A percentile compares a stretch with the other conserved stretches of the same genome.
These are phyloP conservation scores for Babesia sp. DNA, from an alignment of 169 alveolate genomes.

Conservation along the genomic window DNA sequence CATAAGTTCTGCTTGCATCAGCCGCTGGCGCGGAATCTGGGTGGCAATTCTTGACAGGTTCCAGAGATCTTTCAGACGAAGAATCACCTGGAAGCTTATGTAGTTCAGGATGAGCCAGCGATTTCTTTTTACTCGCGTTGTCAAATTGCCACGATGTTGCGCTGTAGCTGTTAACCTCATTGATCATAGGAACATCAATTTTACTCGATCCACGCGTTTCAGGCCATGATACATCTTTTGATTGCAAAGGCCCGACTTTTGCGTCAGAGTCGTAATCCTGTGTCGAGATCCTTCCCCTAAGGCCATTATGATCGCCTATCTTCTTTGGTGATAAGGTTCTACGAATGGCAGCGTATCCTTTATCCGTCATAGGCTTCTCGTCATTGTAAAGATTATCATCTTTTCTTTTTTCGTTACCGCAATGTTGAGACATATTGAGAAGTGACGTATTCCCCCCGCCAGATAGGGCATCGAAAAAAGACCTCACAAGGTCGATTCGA, in stretches of 20 bases:
- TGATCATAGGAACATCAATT: too few relatives aligned
- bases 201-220: too few relatives aligned
- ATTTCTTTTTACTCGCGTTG: too few relatives aligned
- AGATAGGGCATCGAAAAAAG: not conserved
- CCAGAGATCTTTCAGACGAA: too few relatives aligned
- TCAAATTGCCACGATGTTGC: too few relatives aligned
- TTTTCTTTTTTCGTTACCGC: not conserved
- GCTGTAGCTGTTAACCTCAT: too few relatives aligned
- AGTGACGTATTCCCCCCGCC: not conserved
- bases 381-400: not conserved
- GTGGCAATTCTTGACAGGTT: not conserved
- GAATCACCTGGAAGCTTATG: too few relatives aligned
- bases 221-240: too few relatives aligned
- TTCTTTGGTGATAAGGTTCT: not conserved
- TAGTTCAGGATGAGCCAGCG: too few relatives aligned
- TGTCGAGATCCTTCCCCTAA: not conserved
- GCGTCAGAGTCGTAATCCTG: too few relatives aligned
- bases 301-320: not conserved
- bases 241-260: too few relatives aligned
- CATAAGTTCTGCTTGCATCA: not conserved
- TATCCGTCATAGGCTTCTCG: not conserved
- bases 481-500: not conserved
- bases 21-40: not conserved
- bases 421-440: not conserved
- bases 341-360: not conserved